Evolutionary conservation across 208 protist genomes (phyloP), one percentile per base, ranked within the genome.

Genomic region (Trypanosoma congolense): DNA sequence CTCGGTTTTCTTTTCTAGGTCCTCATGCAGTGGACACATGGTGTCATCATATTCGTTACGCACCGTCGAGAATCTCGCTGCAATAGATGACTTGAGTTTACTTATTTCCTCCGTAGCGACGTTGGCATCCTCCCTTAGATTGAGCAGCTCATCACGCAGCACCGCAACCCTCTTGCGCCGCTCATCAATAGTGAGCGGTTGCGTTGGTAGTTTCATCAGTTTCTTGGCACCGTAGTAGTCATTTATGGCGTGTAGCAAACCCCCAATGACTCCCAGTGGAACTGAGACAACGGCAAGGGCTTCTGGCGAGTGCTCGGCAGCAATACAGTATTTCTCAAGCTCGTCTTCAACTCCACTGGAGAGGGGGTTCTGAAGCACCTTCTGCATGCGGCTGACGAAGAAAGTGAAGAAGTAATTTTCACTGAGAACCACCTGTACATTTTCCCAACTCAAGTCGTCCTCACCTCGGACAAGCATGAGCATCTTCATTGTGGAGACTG

Each of bases 331-430:
- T 2, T 14, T 21, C 60, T 87, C 74, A 3, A 92, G 54, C 46
- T 73, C 76, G 19, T 57, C 69, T 55, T 83, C 54, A 25, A 81
- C 40, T 0, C 14, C 65, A 4, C 69, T 35, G n/a, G 61, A 56
- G 14, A 87, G 70, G 4, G 52, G 62, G 44, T 62, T 64, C 42
- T 71, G 69, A 35, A 87, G 54, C 25, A 92, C 31, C 4, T 58
- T 62, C 51, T 87, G 77, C 16, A 62, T 73, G 48, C 85, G 81
- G 16, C 74, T 70, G 16, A 76, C 69, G 26, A 88, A 88, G 55
- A 89, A 92, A 14, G 72, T 64, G 38, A 72, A 72, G 51, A 87
- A 87, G 57, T 92, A 89, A 49, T 64, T 86, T 55, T 75, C 49
- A 42, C 75, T 92, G 35, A 92, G 62, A 8, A 89, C 54, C 30